Conservation (phyloP, 1,284 basidiomycete genomes). For the Cryptococcus sp. region DNA sequence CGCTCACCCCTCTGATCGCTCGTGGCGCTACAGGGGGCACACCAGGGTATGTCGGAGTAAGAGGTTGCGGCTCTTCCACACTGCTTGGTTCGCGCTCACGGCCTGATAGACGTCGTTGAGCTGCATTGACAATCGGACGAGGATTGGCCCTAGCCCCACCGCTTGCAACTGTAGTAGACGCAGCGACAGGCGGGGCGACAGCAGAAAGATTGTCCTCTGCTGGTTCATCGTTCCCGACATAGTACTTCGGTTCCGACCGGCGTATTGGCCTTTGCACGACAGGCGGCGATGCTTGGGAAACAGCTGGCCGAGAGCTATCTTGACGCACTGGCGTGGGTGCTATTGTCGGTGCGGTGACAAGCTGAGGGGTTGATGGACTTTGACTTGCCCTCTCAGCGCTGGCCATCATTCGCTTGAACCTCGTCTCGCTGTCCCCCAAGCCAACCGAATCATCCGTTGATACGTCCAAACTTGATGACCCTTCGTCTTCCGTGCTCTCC, state of each 20-base stretch:
- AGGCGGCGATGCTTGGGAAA: constrained; percentile 3
- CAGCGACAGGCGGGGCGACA: neutral
- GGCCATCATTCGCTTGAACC: constrained; percentile 28
- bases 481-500: constrained; percentile 48
- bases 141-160: constrained; percentile 21
- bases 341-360: constrained; percentile 30
- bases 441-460: constrained; percentile 42
- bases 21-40: constrained; percentile 11
- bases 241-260: constrained; percentile 49
- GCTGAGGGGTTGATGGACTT: constrained; percentile 12
- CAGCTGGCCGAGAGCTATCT: constrained; percentile 1
- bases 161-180: constrained; percentile 3
- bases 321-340: constrained; percentile 18
- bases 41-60: constrained; percentile 37
- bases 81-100: constrained; percentile 24
- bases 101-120: constrained; percentile 24
- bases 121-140: constrained; percentile 29
- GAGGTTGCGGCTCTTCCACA: constrained; percentile 36
- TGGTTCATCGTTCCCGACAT: constrained; percentile 39
- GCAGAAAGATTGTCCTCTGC: constrained; percentile 4
- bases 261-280: constrained; percentile 14
- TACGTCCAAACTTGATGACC: constrained; percentile 35
- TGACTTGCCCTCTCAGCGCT: constrained; percentile 31
- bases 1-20: constrained; percentile 21
- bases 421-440: constrained; percentile 17